These are phyloP conservation scores for Sporobolus alterniflorus DNA, from an alignment of 202 grass and related monocot species.

Conservation along the genomic window DNA sequence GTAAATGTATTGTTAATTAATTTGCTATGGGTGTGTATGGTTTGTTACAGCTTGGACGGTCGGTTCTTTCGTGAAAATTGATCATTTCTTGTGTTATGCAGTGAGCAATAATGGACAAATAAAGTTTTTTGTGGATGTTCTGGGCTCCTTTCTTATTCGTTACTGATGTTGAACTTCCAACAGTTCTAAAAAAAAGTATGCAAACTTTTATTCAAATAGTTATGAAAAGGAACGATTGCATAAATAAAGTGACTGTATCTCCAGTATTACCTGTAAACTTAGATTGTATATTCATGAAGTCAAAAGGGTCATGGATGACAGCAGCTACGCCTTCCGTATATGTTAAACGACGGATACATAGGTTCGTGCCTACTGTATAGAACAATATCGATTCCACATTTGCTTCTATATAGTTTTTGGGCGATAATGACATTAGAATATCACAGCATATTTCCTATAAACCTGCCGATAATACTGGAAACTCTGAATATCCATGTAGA, in stretches of 20 bases:
- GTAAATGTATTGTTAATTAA: neutral
- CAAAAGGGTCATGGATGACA: neutral
- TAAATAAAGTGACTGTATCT: neutral
- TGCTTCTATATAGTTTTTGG: neutral
- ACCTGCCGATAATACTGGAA: too few relatives aligned
- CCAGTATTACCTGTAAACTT: neutral
- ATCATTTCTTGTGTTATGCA: slow-evolving; percentile 17
- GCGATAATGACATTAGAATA: neutral
- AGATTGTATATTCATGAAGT: neutral
- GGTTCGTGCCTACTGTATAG: neutral
- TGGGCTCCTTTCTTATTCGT: neutral
- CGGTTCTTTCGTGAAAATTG: slow-evolving; percentile 2
- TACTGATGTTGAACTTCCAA: neutral
- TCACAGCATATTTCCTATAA: too few relatives aligned
- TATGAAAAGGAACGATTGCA: neutral
- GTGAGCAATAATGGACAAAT: neutral
- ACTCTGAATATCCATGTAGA: too few relatives aligned
- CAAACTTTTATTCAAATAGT: neutral
- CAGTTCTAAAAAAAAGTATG: neutral
- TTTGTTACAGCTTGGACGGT: slow-evolving; percentile 10
- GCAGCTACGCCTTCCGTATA: neutral
- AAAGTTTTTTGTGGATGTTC: neutral
- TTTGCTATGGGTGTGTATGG: neutral
- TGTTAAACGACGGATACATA: neutral
- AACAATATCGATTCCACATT: neutral